These are phyloP conservation scores for Infundibulicybe gibba DNA, from an alignment of 768 basidiomycete species.

Conservation along the genomic window DNA sequence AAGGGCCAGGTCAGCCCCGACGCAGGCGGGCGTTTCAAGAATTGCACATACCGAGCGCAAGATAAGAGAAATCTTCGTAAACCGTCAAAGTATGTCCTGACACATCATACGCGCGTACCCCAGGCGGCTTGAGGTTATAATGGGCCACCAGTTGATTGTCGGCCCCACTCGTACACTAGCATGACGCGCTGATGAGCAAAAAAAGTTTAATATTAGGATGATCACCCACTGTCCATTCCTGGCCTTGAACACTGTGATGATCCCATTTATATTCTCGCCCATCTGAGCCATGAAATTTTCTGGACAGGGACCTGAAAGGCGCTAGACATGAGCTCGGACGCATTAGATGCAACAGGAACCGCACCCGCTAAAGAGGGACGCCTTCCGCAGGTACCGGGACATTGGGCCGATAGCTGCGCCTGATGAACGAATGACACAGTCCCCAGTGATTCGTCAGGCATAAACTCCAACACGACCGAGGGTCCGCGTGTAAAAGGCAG, in stretches of 20 bases:
- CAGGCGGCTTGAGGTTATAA: conserved; percentile 56
- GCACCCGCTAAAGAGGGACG: conserved; percentile 64
- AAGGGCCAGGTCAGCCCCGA: background rate
- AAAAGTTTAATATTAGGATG: background rate
- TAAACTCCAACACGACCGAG: conserved; percentile 57
- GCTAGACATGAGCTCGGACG: background rate
- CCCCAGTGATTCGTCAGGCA: conserved; percentile 53
- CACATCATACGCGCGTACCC: conserved; percentile 51
- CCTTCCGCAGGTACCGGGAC: conserved; percentile 60
- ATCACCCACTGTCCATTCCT: conserved; percentile 72
- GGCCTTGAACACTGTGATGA: conserved; percentile 46
- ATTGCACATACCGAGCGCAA: conserved; percentile 47
- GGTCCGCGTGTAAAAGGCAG: conserved; percentile 51
- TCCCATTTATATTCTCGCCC: conserved; percentile 73
- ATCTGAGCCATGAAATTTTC: conserved; percentile 68
- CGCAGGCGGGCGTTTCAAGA: background rate
- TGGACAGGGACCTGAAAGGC: conserved; percentile 50
- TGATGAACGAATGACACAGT: conserved; percentile 50
- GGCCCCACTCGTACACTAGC: conserved; percentile 45
- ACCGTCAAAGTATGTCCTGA: conserved; percentile 64
- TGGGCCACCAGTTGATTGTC: conserved; percentile 60
- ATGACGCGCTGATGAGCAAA: conserved; percentile 2
- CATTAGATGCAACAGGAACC: conserved; percentile 3
- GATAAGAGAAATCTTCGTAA: conserved; percentile 47
- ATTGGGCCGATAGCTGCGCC: conserved; percentile 49